These are phyloP conservation scores for Ceratocystis papillata DNA, from an alignment of 2,329 filamentous ascomycete genomes.

Conservation along the genomic window DNA sequence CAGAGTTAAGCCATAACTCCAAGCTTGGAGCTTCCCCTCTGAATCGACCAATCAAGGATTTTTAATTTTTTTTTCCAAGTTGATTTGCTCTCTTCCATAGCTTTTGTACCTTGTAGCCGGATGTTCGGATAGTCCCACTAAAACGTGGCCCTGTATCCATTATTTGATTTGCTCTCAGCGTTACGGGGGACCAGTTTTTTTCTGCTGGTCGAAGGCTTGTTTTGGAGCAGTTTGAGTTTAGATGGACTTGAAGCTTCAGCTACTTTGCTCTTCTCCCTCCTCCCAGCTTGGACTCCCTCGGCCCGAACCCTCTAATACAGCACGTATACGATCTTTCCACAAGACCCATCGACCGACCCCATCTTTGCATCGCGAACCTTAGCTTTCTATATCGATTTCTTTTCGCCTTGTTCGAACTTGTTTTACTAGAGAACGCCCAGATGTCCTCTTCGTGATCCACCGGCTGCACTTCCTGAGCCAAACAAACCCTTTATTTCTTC, in stretches of 20 bases:
- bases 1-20: not conserved
- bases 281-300: not conserved
- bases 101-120: not conserved
- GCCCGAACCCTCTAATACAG: conserved; percentile 1
- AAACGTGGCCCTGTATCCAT: not conserved
- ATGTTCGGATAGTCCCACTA: not conserved
- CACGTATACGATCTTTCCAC: too few species aligned
- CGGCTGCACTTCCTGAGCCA: conserved; percentile 6
- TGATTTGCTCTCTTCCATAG: not conserved
- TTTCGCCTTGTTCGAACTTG: not conserved
- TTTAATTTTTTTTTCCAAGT: not conserved
- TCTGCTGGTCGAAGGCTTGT: not conserved
- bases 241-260: conserved; percentile 6
- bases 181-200: not conserved
- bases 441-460: conserved; percentile 10
- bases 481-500: conserved; percentile 7
- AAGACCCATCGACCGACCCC: not conserved
- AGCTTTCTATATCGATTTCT: not conserved
- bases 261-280: not conserved
- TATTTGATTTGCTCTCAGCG: not conserved
- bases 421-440: not conserved
- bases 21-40: not conserved
- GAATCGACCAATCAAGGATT: not conserved
- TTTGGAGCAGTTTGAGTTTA: not conserved
- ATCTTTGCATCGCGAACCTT: not conserved